phyloP scores from a whole-genome alignment of 2,329 filamentous ascomycete genomes.

The Pyrenophora teres region DNA sequence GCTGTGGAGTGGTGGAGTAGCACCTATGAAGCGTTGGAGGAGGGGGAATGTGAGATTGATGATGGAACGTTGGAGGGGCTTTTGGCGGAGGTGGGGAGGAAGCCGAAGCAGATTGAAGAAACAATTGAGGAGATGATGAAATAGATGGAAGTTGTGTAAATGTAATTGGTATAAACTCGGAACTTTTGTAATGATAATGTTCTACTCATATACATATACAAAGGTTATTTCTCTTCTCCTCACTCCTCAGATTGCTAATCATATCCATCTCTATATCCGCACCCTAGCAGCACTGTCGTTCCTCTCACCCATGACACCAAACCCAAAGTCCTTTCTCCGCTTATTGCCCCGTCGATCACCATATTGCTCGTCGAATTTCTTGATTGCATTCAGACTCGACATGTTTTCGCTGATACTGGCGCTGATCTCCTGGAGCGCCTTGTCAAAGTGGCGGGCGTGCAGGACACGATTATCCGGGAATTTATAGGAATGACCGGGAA shows the following conservation, averaged over 20 bases:
- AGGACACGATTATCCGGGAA: conserved; percentile 74
- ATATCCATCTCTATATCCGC: conserved; percentile 17
- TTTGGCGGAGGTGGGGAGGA: conserved; percentile 41
- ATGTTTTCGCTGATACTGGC: conserved; percentile 95
- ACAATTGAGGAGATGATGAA: conserved; percentile 51
- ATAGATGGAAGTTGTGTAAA: neutral
- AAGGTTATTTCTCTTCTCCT: neutral
- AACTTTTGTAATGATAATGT: too few relatives aligned
- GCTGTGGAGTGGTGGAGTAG: conserved; percentile 54
- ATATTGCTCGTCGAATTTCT: conserved; percentile 95
- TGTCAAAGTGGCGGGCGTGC: conserved; percentile 74
- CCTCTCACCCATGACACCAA: conserved; percentile 43
- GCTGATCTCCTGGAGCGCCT: conserved; percentile 83
- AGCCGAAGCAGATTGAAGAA: conserved; percentile 46
- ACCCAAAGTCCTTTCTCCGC: conserved; percentile 63
- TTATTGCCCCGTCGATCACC: conserved; percentile 75
- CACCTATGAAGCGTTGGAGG: conserved; percentile 51
- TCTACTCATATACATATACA: conserved; percentile 3
- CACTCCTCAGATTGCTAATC: neutral
- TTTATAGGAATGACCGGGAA: conserved; percentile 51
- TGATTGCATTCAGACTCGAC: conserved; percentile 80
- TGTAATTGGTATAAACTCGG: too few relatives aligned
- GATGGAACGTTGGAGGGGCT: conserved; percentile 50
- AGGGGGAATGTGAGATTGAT: conserved; percentile 50
- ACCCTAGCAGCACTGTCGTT: conserved; percentile 43